phyloP scores from a whole-genome alignment of 345 rosid genomes.

The Gynandropsis gynandra region DNA sequence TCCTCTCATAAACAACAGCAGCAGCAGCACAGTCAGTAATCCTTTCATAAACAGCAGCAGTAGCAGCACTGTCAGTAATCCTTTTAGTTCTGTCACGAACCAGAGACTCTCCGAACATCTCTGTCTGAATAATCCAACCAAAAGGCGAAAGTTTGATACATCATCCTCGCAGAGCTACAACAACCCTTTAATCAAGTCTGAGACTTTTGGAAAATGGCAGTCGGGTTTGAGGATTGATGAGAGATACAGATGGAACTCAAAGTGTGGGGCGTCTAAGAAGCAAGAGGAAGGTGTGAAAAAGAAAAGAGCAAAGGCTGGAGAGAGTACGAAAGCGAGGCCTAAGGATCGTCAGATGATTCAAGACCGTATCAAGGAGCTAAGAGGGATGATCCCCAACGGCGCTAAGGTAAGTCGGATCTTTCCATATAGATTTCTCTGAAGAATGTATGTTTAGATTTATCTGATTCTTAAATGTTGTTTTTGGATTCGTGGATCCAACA shows the following conservation, averaged over 20 bases:
- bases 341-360: conserved; percentile 96
- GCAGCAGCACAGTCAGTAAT: no score
- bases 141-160: conserved; percentile 44
- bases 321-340: conserved; percentile 83
- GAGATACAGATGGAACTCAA: conserved; percentile 29
- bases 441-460: no score
- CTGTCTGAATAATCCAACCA: conserved; percentile 23
- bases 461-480: no score
- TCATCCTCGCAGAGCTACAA: conserved; percentile 25
- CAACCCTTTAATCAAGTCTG: conserved; percentile 25
- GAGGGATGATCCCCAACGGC: conserved; percentile 78
- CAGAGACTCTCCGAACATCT: no score
- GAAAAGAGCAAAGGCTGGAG: conserved; percentile 82
- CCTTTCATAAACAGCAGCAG: no score
- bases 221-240: conserved; percentile 44
- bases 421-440: no score
- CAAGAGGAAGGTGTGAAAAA: conserved; percentile 48
- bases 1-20: conserved; percentile 21
- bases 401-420: conserved; percentile 86
- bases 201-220: conserved; percentile 36
- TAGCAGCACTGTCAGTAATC: no score
- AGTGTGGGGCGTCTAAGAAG: conserved; percentile 23
- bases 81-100: no score
- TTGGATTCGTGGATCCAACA: conserved; percentile 30
- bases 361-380: conserved; percentile 83